Conservation (phyloP, 768 basidiomycete genomes). For the Pilatotrama ljubarskyi region DNA sequence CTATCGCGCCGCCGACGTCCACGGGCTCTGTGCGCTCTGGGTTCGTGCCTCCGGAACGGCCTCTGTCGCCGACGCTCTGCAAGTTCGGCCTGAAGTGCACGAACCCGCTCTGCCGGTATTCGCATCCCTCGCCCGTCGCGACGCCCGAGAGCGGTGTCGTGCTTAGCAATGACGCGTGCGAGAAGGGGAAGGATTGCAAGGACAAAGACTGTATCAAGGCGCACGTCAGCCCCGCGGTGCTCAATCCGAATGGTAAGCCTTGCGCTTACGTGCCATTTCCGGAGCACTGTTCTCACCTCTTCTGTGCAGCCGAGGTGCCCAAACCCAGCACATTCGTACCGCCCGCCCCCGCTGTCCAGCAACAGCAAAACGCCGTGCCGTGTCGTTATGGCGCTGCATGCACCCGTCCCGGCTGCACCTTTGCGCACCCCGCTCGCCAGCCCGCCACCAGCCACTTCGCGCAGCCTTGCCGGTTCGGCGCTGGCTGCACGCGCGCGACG, state of each 20-base stretch:
- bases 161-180: conserved; percentile 90
- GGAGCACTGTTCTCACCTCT: background rate
- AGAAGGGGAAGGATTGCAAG: conserved; percentile 83
- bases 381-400: conserved; percentile 75
- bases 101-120: conserved; percentile 85
- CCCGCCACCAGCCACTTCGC: conserved; percentile 29
- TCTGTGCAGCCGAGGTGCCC: conserved; percentile 26
- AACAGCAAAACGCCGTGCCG: conserved; percentile 33
- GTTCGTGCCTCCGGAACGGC: conserved; percentile 71
- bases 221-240: conserved; percentile 86
- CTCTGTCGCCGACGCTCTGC: conserved; percentile 88
- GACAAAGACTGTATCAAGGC: conserved; percentile 93
- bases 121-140: conserved; percentile 96
- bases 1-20: conserved; percentile 18
- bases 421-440: conserved; percentile 58
- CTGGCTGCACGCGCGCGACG: conserved; percentile 79
- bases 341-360: conserved; percentile 28
- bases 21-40: conserved; percentile 36
- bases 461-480: conserved; percentile 76
- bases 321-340: conserved; percentile 42
- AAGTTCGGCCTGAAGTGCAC: conserved; percentile 92
- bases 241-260: conserved; percentile 59
- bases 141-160: conserved; percentile 94
- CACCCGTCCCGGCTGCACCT: conserved; percentile 69
- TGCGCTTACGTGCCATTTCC: background rate